These are phyloP conservation scores for Mycena citricolor DNA, from an alignment of 1,284 basidiomycete species.

Conservation along the genomic window DNA sequence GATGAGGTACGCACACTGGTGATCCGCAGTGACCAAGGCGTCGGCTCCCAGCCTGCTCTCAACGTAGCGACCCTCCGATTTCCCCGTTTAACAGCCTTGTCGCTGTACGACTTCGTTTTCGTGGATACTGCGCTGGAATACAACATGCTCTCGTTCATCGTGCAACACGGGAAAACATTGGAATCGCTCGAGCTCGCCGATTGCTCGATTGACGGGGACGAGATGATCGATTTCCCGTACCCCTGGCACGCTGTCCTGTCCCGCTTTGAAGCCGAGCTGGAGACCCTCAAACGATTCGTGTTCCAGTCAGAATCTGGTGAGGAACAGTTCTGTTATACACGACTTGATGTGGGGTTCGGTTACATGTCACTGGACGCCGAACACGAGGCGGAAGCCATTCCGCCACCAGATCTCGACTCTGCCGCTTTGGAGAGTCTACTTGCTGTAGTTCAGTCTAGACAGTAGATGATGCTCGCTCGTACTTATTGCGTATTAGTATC, in stretches of 20 bases:
- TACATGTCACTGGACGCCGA: too few relatives aligned
- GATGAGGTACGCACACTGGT: neutral
- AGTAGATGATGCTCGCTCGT: too few relatives aligned
- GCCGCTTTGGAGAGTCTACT: too few relatives aligned
- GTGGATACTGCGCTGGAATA: neutral
- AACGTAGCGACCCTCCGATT: neutral
- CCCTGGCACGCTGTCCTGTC: neutral
- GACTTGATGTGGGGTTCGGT: neutral
- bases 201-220: conserved; percentile 8
- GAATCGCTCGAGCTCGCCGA: conserved; percentile 4
- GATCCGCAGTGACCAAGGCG: conserved; percentile 5
- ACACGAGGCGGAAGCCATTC: too few relatives aligned
- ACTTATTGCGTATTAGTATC: too few relatives aligned
- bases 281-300: conserved; percentile 1
- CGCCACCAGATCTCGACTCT: too few relatives aligned
- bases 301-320: too few relatives aligned
- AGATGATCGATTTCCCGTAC: neutral
- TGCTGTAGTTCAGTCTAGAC: too few relatives aligned
- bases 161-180: conserved; percentile 12
- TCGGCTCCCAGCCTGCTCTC: neutral
- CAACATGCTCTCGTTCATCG: conserved; percentile 8
- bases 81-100: neutral
- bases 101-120: conserved; percentile 2
- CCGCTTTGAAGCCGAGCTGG: conserved; percentile 2
- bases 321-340: conserved; percentile 1